Conservation (phyloP, 2,329 filamentous ascomycete species). For the Lecanoromycetidae sp. region DNA sequence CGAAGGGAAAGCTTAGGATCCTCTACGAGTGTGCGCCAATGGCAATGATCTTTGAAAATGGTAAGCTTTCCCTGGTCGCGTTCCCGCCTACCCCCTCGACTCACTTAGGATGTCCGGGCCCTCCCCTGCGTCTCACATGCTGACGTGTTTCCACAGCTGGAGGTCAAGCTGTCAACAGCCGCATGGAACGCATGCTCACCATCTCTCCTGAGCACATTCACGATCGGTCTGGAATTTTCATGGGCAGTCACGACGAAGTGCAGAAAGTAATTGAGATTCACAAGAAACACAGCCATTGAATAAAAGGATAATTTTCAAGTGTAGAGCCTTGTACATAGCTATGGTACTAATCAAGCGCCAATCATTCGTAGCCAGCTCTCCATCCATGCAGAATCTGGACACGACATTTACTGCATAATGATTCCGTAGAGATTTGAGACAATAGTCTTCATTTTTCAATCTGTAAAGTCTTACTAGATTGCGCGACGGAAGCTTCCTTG, state of each 20-base stretch:
- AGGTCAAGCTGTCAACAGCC: conserved; percentile 80
- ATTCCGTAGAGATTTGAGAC: no score
- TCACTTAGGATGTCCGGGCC: background rate
- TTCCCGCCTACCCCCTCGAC: background rate
- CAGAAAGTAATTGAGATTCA: conserved; percentile 86
- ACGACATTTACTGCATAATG: no score
- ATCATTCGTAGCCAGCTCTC: no score
- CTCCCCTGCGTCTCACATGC: background rate
- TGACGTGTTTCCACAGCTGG: conserved; percentile 48
- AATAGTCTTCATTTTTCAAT: no score
- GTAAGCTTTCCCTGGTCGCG: conserved; percentile 38
- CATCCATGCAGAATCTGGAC: no score
- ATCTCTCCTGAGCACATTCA: conserved; percentile 87
- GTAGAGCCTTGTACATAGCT: background rate
- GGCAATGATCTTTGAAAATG: conserved; percentile 98
- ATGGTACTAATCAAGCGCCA: background rate
- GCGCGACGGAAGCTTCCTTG: no score
- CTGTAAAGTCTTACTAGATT: no score
- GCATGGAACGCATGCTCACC: conserved; percentile 81
- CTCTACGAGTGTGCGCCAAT: conserved; percentile 98
- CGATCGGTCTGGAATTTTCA: conserved; percentile 87
- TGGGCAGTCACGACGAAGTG: conserved; percentile 88
- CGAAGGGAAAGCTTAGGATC: conserved; percentile 95
- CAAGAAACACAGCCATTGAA: conserved; percentile 38
- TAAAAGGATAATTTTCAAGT: no score